These are phyloP conservation scores for Hordeum pubiflorum DNA, from an alignment of 202 grass and related monocot genomes.

Conservation along the genomic window DNA sequence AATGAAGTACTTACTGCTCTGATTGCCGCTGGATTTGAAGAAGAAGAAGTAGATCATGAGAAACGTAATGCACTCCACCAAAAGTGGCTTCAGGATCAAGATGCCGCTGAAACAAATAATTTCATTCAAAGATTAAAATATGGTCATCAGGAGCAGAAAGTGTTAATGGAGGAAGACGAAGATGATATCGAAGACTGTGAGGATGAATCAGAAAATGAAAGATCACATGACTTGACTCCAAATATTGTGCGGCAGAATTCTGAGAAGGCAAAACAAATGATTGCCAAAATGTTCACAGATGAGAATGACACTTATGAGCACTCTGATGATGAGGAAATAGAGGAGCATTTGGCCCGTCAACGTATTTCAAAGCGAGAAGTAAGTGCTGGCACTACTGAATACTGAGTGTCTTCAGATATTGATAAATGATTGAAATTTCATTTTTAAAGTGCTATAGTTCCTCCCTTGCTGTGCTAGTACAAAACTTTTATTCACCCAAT, in stretches of 20 bases:
- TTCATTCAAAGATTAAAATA: conserved; percentile 71
- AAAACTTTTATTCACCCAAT: background rate
- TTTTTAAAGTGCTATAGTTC: background rate
- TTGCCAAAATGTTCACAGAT: conserved; percentile 67
- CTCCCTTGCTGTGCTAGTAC: background rate
- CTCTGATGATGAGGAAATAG: conserved; percentile 89
- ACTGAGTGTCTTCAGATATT: conserved; percentile 4
- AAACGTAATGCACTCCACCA: conserved; percentile 77
- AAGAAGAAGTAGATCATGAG: conserved; percentile 60
- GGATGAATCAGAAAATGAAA: conserved; percentile 50
- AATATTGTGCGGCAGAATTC: conserved; percentile 53
- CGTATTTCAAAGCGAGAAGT: conserved; percentile 54
- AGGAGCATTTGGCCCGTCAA: conserved; percentile 56
- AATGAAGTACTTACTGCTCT: conserved; percentile 71
- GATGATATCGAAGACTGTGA: conserved; percentile 43
- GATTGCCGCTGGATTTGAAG: conserved; percentile 73
- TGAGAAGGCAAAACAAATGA: conserved; percentile 84
- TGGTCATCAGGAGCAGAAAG: conserved; percentile 48
- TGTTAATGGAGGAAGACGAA: conserved; percentile 36
- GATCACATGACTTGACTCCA: conserved; percentile 39
- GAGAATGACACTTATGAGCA: conserved; percentile 71
- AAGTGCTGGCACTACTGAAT: conserved; percentile 28
- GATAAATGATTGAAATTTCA: background rate
- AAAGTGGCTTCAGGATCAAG: conserved; percentile 90
- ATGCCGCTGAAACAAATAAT: conserved; percentile 67